Conservation (phyloP, 1,284 basidiomycete species). For the Tranzscheliella williamsii region DNA sequence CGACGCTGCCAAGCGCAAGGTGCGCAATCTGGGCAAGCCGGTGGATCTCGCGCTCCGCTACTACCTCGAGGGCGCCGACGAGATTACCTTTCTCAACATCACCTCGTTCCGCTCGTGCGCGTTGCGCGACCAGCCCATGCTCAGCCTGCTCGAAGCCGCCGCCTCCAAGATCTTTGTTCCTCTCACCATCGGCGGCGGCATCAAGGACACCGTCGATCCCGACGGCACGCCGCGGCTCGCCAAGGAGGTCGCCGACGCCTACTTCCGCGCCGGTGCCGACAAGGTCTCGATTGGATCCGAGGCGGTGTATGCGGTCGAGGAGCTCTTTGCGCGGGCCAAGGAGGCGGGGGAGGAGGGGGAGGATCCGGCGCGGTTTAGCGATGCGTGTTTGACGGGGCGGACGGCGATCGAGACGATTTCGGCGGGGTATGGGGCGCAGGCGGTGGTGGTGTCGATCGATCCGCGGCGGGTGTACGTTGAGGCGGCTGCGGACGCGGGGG, state of each 20-base stretch:
- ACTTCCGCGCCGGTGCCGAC: constrained; percentile 97
- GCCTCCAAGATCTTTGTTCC: constrained; percentile 93
- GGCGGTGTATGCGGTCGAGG: constrained; percentile 90
- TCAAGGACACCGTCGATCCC: constrained; percentile 93
- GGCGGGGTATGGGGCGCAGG: constrained; percentile 87
- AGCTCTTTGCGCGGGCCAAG: constrained; percentile 69
- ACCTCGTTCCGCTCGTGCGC: constrained; percentile 98
- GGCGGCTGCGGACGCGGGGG: constrained; percentile 64
- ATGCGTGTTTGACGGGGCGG: constrained; percentile 54
- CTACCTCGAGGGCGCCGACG: constrained; percentile 88
- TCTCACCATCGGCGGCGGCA: constrained; percentile 97
- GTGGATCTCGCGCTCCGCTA: constrained; percentile 87
- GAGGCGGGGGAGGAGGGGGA: constrained; percentile 69
- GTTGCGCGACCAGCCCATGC: constrained; percentile 95
- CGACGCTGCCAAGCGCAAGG: constrained; percentile 65
- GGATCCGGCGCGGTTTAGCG: constrained; percentile 43
- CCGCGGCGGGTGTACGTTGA: constrained; percentile 86
- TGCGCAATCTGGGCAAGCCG: constrained; percentile 97
- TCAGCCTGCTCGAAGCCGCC: constrained; percentile 86
- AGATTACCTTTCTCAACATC: constrained; percentile 97
- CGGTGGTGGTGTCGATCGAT: constrained; percentile 96
- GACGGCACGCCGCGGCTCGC: constrained; percentile 86
- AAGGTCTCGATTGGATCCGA: constrained; percentile 95
- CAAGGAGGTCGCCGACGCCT: constrained; percentile 90
- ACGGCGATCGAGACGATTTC: constrained; percentile 95